Conservation (phyloP, 768 basidiomycete genomes). For the Lactarius hengduanensis region DNA sequence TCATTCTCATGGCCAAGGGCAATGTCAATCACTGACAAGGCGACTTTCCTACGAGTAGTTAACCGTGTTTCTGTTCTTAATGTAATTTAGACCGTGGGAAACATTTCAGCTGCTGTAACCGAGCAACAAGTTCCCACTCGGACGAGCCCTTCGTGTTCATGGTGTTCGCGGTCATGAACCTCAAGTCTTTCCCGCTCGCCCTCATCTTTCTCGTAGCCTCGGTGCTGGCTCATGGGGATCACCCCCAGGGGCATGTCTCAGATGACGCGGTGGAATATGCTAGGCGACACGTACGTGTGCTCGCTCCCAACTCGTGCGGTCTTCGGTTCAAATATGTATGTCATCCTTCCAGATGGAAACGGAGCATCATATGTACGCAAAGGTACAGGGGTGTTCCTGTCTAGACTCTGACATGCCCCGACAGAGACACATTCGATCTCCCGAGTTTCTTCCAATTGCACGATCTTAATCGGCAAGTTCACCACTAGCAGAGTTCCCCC, state of each 20-base stretch:
- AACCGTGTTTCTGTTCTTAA: neutral
- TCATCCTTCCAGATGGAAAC: conserved; percentile 67
- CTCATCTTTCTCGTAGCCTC: conserved; percentile 14
- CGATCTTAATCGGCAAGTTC: conserved; percentile 76
- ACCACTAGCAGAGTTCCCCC: conserved; percentile 4
- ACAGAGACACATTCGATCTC: conserved; percentile 77
- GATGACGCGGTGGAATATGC: conserved; percentile 56
- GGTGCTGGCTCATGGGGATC: conserved; percentile 54
- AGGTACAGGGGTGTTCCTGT: conserved; percentile 5
- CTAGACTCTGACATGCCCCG: conserved; percentile 13
- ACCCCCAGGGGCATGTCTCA: conserved; percentile 16
- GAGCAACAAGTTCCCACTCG: neutral
- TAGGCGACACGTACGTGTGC: conserved; percentile 76
- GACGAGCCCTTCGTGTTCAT: neutral
- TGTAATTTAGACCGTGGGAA: neutral
- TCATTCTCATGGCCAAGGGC: conserved; percentile 1
- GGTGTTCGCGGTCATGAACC: conserved; percentile 12
- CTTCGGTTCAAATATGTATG: neutral
- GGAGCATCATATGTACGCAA: conserved; percentile 77
- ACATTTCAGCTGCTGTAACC: neutral
- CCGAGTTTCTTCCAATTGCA: conserved; percentile 94
- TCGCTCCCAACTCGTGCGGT: conserved; percentile 2
- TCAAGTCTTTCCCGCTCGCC: conserved; percentile 19
- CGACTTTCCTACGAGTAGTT: neutral
- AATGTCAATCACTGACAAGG: neutral